These are phyloP conservation scores for Oropetium thomaeum DNA, from an alignment of 176 grass and related monocot genomes.

Conservation along the genomic window DNA sequence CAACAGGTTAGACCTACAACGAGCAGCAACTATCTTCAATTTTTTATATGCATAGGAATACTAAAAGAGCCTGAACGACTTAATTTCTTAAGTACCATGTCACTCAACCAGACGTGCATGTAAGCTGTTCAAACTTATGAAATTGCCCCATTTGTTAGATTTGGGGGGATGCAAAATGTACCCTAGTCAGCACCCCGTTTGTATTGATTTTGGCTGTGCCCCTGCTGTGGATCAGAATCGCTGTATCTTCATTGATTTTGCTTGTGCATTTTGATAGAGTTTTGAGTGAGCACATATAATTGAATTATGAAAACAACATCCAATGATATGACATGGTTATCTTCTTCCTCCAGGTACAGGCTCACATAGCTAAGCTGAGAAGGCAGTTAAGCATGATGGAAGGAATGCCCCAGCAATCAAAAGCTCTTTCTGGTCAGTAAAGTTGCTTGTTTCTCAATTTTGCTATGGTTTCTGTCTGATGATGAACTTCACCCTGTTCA, in stretches of 20 bases:
- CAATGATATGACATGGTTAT: slow-evolving; percentile 9
- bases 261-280: background rate
- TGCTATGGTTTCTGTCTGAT: background rate
- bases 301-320: background rate
- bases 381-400: slow-evolving; percentile 92
- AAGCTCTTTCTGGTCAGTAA: slow-evolving; percentile 71
- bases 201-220: too few relatives aligned
- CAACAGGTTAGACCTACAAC: slow-evolving; percentile 62
- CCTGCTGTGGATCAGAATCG: too few relatives aligned
- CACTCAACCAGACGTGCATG: background rate
- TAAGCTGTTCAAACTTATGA: background rate
- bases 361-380: slow-evolving; percentile 88
- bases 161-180: background rate
- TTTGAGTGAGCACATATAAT: slow-evolving; percentile 9
- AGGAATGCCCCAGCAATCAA: slow-evolving; percentile 64
- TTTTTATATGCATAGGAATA: background rate
- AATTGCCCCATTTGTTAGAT: background rate
- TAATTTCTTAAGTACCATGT: background rate
- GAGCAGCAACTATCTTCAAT: slow-evolving; percentile 13
- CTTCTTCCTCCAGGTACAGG: slow-evolving; percentile 61
- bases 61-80: background rate
- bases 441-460: background rate
- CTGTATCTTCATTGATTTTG: slow-evolving; percentile 14
- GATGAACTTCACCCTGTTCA: slow-evolving; percentile 15
- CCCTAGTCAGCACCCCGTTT: too few relatives aligned